Percentiles rank a stretch among this genome's conserved stretches.
Evolutionary conservation across 2,329 filamentous ascomycete genomes (phyloP).

Genomic region (Monosporascus ibericus): DNA sequence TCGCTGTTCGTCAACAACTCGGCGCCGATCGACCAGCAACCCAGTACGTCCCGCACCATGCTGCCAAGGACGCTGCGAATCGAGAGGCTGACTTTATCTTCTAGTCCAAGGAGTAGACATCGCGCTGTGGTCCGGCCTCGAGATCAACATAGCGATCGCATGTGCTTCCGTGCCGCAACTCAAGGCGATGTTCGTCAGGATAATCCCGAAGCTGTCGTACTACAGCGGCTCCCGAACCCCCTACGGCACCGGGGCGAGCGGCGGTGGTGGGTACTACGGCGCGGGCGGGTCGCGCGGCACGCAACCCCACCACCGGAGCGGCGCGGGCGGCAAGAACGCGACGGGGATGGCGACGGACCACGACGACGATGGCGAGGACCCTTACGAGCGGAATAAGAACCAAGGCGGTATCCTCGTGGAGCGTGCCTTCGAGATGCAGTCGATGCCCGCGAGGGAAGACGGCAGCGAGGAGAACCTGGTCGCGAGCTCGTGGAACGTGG

Average conservation of each 20-base stretch:
- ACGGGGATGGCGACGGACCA: not conserved
- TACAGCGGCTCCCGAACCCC: slow-evolving; percentile 4
- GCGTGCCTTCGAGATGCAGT: slow-evolving; percentile 13
- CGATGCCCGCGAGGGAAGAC: slow-evolving; percentile 1
- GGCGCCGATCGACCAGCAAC: slow-evolving; percentile 6
- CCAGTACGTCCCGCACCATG: slow-evolving; percentile 1
- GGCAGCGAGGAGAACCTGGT: slow-evolving; percentile 15
- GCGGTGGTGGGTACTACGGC: not conserved
- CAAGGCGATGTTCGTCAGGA: slow-evolving; percentile 24
- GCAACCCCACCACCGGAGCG: not conserved
- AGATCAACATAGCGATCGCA: slow-evolving; percentile 28
- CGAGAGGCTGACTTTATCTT: not conserved
- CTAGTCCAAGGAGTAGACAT: slow-evolving; percentile 3
- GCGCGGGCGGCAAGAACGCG: not conserved
- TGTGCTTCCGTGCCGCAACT: slow-evolving; percentile 28
- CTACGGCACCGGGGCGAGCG: slow-evolving; percentile 1
- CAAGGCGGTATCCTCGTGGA: slow-evolving; percentile 7
- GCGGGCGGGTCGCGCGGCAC: not conserved
- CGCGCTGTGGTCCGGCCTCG: slow-evolving; percentile 24
- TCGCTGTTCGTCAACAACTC: slow-evolving; percentile 10
- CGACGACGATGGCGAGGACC: too few species aligned
- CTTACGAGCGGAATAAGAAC: not conserved
- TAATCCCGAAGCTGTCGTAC: slow-evolving; percentile 15
- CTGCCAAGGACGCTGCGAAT: not conserved
- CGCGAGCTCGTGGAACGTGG: not conserved